Conservation (phyloP, 2,329 filamentous ascomycete genomes). For the Fusarium irregulare region DNA sequence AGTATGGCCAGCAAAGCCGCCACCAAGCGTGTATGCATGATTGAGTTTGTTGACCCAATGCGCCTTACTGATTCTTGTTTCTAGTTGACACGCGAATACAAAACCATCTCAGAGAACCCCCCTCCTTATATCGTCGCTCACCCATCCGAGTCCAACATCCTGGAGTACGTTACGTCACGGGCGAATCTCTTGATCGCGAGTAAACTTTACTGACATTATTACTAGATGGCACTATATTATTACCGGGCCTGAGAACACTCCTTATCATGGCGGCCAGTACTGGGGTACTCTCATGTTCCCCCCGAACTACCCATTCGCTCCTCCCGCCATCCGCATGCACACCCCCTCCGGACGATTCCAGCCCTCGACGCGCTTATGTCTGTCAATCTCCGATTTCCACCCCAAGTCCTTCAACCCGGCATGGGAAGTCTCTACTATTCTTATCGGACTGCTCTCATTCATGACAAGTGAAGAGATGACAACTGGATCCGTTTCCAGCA, state of each 20-base stretch:
- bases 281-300: slow-evolving; percentile 98
- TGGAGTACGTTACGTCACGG: slow-evolving; percentile 71
- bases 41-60: neutral
- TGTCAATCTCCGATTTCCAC: slow-evolving; percentile 97
- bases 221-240: slow-evolving; percentile 92
- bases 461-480: slow-evolving; percentile 99
- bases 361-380: slow-evolving; percentile 88
- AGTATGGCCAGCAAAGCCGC: slow-evolving; percentile 78
- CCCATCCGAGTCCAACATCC: slow-evolving; percentile 89
- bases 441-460: slow-evolving; percentile 93
- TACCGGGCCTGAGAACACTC: slow-evolving; percentile 92
- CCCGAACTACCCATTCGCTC: slow-evolving; percentile 95
- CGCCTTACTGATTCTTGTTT: slow-evolving; percentile 38
- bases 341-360: slow-evolving; percentile 96
- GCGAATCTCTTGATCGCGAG: neutral
- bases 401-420: slow-evolving; percentile 98
- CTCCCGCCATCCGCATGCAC: slow-evolving; percentile 98
- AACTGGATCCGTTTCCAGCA: slow-evolving; percentile 85
- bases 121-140: slow-evolving; percentile 91
- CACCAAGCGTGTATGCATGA: slow-evolving; percentile 71
- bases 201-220: slow-evolving; percentile 23
- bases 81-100: slow-evolving; percentile 72
- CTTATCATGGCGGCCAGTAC: slow-evolving; percentile 95
- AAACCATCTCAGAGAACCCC: slow-evolving; percentile 75
- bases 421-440: slow-evolving; percentile 96